Evolutionary conservation across 305 asterid genomes (phyloP).

Genomic region (Fraxinus sp.): DNA sequence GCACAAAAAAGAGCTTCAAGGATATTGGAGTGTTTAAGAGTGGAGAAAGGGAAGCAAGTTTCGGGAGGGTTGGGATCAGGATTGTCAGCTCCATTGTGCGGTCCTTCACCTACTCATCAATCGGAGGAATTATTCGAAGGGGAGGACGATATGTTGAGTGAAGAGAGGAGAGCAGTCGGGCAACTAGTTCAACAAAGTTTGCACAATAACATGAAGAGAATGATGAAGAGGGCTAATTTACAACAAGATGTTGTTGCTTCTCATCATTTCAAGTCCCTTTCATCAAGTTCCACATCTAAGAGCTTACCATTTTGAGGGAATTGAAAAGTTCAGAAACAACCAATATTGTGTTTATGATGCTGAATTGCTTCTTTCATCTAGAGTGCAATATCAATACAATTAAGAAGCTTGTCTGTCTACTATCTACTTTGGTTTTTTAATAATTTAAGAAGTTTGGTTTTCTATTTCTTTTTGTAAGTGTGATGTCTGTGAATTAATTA

Average conservation of each 20-base stretch:
- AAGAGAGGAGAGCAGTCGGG: conserved; percentile 79
- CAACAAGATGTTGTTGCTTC: conserved; percentile 81
- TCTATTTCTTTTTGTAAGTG: background rate
- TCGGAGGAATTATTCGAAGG: conserved; percentile 13
- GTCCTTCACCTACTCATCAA: conserved; percentile 16
- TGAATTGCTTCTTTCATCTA: background rate
- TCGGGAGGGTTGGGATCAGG: conserved; percentile 35
- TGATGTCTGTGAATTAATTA: background rate
- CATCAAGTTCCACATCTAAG: conserved; percentile 70
- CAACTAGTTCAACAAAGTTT: conserved; percentile 83
- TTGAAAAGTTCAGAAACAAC: background rate
- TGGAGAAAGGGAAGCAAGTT: conserved; percentile 77
- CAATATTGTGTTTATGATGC: background rate
- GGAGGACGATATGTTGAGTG: conserved; percentile 52
- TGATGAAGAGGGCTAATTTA: conserved; percentile 81
- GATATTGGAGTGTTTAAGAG: conserved; percentile 65
- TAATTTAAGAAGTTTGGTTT: background rate
- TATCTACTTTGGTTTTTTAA: background rate
- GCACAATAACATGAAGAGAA: conserved; percentile 83
- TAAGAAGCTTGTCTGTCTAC: background rate
- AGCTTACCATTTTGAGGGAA: conserved; percentile 71
- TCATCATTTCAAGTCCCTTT: conserved; percentile 66
- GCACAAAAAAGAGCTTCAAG: conserved; percentile 89
- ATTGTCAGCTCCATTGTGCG: conserved; percentile 60
- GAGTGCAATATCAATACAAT: background rate